Percentiles rank a stretch among this genome's conserved stretches.
Evolutionary conservation across 495 filamentous ascomycete species (phyloP).

Genomic region (Pyrenula aspistea): DNA sequence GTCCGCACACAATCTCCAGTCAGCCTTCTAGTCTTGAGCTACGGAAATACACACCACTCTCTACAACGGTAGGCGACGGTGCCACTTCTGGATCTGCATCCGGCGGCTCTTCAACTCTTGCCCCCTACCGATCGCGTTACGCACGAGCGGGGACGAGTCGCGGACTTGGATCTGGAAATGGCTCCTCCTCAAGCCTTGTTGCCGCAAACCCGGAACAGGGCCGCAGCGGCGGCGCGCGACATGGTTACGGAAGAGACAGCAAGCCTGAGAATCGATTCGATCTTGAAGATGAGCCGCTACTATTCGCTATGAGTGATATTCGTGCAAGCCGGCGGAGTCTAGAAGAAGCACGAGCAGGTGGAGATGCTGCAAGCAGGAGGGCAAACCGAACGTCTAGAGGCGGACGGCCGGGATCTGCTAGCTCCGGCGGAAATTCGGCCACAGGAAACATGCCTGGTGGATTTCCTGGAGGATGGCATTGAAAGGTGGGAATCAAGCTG

Average conservation of each 20-base stretch:
- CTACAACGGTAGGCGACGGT: slow-evolving; percentile 7
- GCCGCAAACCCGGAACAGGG: slow-evolving; percentile 13
- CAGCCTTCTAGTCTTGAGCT: slow-evolving; percentile 24
- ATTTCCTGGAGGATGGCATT: neutral
- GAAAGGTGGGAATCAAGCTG: neutral
- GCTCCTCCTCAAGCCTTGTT: slow-evolving; percentile 26
- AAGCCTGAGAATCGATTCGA: slow-evolving; percentile 21
- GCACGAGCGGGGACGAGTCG: slow-evolving; percentile 26
- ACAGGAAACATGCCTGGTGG: neutral
- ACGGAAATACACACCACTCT: neutral
- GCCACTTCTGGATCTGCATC: slow-evolving; percentile 24
- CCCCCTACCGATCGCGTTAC: slow-evolving; percentile 31
- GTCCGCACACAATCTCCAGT: slow-evolving; percentile 1
- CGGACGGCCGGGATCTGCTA: neutral
- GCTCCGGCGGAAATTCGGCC: neutral
- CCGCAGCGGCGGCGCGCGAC: slow-evolving; percentile 22
- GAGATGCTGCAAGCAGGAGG: slow-evolving; percentile 21
- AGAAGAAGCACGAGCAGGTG: slow-evolving; percentile 50
- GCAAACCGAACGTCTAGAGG: slow-evolving; percentile 15
- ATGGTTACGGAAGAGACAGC: slow-evolving; percentile 18
- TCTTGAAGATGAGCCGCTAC: slow-evolving; percentile 67
- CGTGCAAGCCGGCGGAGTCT: slow-evolving; percentile 57
- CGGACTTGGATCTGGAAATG: slow-evolving; percentile 41
- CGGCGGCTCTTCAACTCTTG: slow-evolving; percentile 26
- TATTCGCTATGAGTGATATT: slow-evolving; percentile 85